Conservation (phyloP, 257 asterid genomes). For the Solanum sitiens region DNA sequence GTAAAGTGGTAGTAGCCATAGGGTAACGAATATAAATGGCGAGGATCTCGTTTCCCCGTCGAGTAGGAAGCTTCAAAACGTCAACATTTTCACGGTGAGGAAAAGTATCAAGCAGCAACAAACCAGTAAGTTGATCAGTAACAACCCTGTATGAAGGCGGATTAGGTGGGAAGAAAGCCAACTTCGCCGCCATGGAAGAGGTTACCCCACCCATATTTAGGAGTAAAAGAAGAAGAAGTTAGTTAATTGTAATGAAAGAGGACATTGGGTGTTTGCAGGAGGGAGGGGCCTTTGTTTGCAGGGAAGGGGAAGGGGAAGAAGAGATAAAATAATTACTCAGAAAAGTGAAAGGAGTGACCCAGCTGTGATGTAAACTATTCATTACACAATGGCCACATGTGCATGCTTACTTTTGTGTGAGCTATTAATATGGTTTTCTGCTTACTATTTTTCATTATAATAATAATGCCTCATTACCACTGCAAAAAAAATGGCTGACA, state of each 20-base stretch:
- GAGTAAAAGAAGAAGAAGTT: background rate
- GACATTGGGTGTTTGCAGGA: background rate
- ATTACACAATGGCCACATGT: conserved; percentile 37
- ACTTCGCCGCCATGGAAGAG: conserved; percentile 96
- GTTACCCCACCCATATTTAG: conserved; percentile 81
- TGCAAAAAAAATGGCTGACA: background rate
- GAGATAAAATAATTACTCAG: conserved; percentile 15
- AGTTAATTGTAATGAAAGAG: background rate
- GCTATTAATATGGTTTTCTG: background rate
- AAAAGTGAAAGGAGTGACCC: conserved; percentile 35
- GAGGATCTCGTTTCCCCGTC: conserved; percentile 77
- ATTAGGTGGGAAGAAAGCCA: conserved; percentile 86
- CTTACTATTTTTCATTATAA: background rate
- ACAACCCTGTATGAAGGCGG: conserved; percentile 70
- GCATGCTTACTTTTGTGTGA: conserved; percentile 1
- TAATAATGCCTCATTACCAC: background rate
- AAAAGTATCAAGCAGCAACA: conserved; percentile 63
- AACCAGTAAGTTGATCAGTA: conserved; percentile 45
- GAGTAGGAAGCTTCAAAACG: conserved; percentile 61
- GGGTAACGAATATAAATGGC: conserved; percentile 77
- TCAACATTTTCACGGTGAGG: conserved; percentile 94
- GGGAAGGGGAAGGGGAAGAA: background rate
- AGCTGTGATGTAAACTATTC: conserved; percentile 47
- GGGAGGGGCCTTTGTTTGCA: background rate
- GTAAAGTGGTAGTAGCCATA: conserved; percentile 78